Conservation (phyloP, 495 filamentous ascomycete genomes). For the Aspergillus sparsus region DNA sequence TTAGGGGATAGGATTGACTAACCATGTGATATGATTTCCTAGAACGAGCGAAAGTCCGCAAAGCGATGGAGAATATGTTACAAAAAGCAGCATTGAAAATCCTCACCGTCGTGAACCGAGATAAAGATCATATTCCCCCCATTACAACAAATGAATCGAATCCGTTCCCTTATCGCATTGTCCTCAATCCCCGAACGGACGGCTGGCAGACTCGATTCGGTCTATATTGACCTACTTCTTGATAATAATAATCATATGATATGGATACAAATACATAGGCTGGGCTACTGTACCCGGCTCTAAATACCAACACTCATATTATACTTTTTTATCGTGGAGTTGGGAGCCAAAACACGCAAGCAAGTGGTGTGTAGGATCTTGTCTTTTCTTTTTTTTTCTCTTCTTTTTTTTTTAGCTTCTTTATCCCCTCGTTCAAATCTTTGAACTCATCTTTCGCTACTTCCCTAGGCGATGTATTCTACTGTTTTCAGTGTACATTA, state of each 20-base stretch:
- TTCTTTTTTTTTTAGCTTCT: not conserved
- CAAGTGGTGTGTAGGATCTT: not conserved
- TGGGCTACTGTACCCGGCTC: slow-evolving; percentile 27
- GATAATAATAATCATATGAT: not conserved
- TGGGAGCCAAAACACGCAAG: not conserved
- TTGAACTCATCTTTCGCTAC: not conserved
- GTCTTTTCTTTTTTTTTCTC: not conserved
- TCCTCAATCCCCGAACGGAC: slow-evolving; percentile 76
- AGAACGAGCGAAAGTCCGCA: slow-evolving; percentile 86
- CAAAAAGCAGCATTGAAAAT: slow-evolving; percentile 86
- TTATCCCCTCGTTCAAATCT: not conserved
- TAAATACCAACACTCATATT: slow-evolving; percentile 4
- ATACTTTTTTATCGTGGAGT: not conserved
- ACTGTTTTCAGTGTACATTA: slow-evolving; percentile 12
- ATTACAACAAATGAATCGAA: slow-evolving; percentile 92
- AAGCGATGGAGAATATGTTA: slow-evolving; percentile 83
- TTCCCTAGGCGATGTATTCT: not conserved
- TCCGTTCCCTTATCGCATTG: slow-evolving; percentile 92
- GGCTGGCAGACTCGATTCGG: slow-evolving; percentile 80
- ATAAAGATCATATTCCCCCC: slow-evolving; percentile 96
- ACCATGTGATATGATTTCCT: not conserved
- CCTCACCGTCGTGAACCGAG: slow-evolving; percentile 75
- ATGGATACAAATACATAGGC: not conserved
- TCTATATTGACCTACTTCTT: slow-evolving; percentile 58
- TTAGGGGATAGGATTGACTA: not conserved